phyloP scores from a whole-genome alignment of 768 basidiomycete species.

The Hygrocybe punicea region DNA sequence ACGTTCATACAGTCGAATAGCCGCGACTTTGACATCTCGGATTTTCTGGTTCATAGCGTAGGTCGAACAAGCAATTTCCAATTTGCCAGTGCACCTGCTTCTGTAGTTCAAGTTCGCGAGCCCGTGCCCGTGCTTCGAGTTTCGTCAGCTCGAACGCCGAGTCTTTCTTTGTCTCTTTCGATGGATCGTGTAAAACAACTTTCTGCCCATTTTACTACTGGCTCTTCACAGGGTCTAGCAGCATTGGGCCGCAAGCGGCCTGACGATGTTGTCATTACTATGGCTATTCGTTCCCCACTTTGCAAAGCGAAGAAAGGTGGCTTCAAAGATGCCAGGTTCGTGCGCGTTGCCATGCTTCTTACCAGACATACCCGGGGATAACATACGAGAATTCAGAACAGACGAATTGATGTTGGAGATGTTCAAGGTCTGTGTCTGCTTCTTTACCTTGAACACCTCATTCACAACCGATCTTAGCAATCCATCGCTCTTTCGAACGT shows the following conservation, averaged over 20 bases:
- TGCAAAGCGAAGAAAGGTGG: conserved; percentile 78
- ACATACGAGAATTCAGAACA: conserved; percentile 39
- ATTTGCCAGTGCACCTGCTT: too few species aligned
- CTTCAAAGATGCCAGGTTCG: conserved; percentile 64
- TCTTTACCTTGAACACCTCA: conserved; percentile 10
- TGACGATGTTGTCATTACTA: conserved; percentile 79
- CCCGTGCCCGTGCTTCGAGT: too few species aligned
- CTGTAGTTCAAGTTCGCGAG: too few species aligned
- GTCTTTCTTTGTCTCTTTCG: too few species aligned
- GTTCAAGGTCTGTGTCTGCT: conserved; percentile 52
- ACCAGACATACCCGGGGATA: neutral
- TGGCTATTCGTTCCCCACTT: conserved; percentile 73
- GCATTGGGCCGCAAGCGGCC: conserved; percentile 56
- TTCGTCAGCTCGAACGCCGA: too few species aligned
- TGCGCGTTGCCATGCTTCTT: neutral
- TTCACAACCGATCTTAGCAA: conserved; percentile 42
- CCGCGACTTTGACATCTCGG: too few species aligned
- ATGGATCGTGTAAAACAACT: conserved; percentile 55
- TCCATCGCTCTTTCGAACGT: conserved; percentile 55
- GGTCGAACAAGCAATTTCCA: too few species aligned
- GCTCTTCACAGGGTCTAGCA: conserved; percentile 38
- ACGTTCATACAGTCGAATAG: too few species aligned
- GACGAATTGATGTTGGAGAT: conserved; percentile 82
- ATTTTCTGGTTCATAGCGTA: too few species aligned
- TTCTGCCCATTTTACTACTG: conserved; percentile 54